Conservation (phyloP, 225 moss, liverwort and hornwort genomes). For the Antitrichia curtipendula region DNA sequence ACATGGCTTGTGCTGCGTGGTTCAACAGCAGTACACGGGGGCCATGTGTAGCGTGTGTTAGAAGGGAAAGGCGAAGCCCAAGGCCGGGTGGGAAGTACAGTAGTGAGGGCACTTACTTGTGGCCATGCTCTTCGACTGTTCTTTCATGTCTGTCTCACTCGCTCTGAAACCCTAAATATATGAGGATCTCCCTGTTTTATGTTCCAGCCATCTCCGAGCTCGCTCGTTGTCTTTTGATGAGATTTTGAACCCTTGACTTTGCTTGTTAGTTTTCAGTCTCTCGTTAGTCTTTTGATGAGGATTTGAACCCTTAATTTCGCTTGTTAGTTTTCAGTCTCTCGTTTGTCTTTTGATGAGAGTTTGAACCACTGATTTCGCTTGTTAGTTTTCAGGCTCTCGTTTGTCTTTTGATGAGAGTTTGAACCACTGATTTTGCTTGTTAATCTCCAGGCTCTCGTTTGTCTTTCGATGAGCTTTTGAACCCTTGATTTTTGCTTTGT, state of each 20-base stretch:
- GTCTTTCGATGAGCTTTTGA: background rate
- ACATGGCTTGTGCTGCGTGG: background rate
- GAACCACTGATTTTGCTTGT: background rate
- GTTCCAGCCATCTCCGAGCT: background rate
- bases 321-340: too few species aligned
- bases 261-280: background rate
- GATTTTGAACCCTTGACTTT: background rate
- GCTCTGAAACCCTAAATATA: background rate
- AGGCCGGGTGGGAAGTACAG: too few species aligned
- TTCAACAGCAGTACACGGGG: background rate
- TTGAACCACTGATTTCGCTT: background rate
- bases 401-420: too few species aligned
- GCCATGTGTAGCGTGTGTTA: too few species aligned
- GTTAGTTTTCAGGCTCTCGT: too few species aligned
- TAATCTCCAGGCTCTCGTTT: too few species aligned
- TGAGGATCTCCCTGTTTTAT: background rate
- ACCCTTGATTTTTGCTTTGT: background rate
- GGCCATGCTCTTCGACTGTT: too few species aligned
- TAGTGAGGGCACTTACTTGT: too few species aligned
- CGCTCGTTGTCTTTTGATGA: background rate
- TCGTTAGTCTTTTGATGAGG: too few species aligned
- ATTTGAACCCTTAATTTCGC: background rate
- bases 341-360: too few species aligned
- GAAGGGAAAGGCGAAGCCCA: background rate
- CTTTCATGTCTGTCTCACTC: background rate